phyloP scores from a whole-genome alignment of 2,329 filamentous ascomycete genomes.

The Elsinoe australis region DNA sequence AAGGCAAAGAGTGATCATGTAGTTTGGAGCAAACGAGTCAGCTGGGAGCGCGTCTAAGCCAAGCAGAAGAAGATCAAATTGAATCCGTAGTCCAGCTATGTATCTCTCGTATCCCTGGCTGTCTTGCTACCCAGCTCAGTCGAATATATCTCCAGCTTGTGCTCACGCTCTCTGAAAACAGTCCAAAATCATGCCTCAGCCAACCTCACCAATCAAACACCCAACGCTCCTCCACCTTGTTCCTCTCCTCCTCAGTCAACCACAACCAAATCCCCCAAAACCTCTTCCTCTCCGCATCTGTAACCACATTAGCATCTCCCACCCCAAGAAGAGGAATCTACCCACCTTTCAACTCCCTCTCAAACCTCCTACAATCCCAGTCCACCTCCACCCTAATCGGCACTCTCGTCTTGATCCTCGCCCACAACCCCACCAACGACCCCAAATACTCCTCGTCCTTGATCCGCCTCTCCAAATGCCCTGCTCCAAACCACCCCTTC shows the following conservation, averaged over 20 bases:
- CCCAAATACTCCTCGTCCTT: too few species aligned
- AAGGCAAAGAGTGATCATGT: too few species aligned
- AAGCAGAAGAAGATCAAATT: too few species aligned
- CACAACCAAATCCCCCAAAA: background rate
- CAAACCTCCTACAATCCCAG: background rate
- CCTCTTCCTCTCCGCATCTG: background rate
- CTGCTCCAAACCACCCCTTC: too few species aligned
- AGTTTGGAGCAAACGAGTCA: too few species aligned
- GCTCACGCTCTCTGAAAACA: background rate
- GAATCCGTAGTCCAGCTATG: too few species aligned
- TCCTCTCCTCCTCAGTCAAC: background rate
- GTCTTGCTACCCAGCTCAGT: too few species aligned
- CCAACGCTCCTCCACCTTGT: background rate
- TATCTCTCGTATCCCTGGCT: too few species aligned
- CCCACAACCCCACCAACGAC: background rate
- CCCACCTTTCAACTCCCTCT: background rate
- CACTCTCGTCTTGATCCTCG: background rate
- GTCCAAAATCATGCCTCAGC: background rate
- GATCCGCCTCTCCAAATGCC: background rate
- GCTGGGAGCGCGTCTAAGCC: too few species aligned
- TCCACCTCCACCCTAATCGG: background rate
- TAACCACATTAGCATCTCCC: too few species aligned
- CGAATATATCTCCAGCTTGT: background rate
- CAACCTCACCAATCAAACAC: background rate
- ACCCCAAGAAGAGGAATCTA: too few species aligned